Conservation (phyloP, 2,329 filamentous ascomycete genomes). For the Aspergillaceae sp. region DNA sequence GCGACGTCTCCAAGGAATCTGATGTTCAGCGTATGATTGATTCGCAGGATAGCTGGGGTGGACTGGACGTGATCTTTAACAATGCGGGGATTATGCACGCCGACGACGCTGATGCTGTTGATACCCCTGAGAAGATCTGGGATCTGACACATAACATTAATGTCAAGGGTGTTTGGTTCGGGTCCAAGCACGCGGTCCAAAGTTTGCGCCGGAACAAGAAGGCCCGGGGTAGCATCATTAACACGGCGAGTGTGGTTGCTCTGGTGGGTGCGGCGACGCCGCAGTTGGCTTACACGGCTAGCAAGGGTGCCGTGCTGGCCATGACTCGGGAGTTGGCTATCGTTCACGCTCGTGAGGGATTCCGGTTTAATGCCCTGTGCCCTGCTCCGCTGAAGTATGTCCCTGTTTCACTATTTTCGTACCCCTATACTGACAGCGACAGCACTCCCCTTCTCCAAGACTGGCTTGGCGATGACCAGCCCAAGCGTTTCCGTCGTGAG, state of each 20-base stretch:
- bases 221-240: conserved; percentile 73
- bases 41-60: conserved; percentile 72
- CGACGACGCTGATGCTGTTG: conserved; percentile 67
- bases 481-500: conserved; percentile 73
- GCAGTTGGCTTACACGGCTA: conserved; percentile 86
- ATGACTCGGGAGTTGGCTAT: conserved; percentile 86
- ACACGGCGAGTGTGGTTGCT: conserved; percentile 83
- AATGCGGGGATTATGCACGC: conserved; percentile 96
- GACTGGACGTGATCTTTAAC: conserved; percentile 90
- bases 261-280: conserved; percentile 80
- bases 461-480: conserved; percentile 80
- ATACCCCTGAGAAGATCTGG: conserved; percentile 86
- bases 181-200: conserved; percentile 82
- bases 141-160: conserved; percentile 90
- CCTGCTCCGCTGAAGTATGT: conserved; percentile 73
- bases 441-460: conserved; percentile 82
- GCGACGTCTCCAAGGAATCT: conserved; percentile 76
- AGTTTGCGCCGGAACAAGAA: conserved; percentile 73
- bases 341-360: conserved; percentile 82
- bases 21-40: conserved; percentile 69
- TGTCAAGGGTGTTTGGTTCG: conserved; percentile 97
- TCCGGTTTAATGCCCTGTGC: conserved; percentile 83
- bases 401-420: neutral
- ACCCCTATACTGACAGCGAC: conserved; percentile 1
- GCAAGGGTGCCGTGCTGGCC: conserved; percentile 85